Base-by-base conservation (phyloP, 108 stramenopile genomes). In the Stephanodiscus minutulus region DNA sequence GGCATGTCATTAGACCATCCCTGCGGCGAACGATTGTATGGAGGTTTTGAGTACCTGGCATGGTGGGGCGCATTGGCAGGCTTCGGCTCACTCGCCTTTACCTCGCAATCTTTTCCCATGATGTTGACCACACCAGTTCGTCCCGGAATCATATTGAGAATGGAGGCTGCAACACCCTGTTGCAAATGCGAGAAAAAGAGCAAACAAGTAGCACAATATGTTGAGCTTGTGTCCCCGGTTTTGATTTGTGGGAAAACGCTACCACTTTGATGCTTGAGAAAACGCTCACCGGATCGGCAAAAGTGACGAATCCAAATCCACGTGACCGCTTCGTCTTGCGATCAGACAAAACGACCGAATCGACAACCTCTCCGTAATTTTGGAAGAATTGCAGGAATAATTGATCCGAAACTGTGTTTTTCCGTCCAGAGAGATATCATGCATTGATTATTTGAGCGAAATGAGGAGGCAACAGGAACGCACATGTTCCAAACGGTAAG, bases 261-360 rank as follows among this genome's bases (percentile, higher is more conserved):
- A 33, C 31, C 31, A 33, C 31, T 33, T n/a, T n/a, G n/a, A n/a
- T n/a, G n/a, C n/a, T n/a, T n/a, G 13, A 57, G 13, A 58, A 18
- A n/a, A 31, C 17, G 83, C 82, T 71, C 39, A 77, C 82, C 43
- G 79, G 60, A 75, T 89, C 79, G 10, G 79, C 70, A 68, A 85
- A 97, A 9, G 90, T 93, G 37, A 97, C 96, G 78, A 96, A 96
- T n/a, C 95, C 96, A 82, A 96, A 97, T 10, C 97, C 97, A 28
- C 94, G 79, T 9, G 88, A 88, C 35, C 87, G 79, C 43, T 82
- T 76, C 22, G 91, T 91, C 41, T 87, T 88, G 54, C 87, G 66
- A 70, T 95, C 94, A 56, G 90, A 64, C 64, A 90, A 84, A 22
- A 93, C 92, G n/a, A 93, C 73, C 7, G 87, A 77, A 68, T 93